Evolutionary conservation across 306 rosid species (phyloP).

Genomic region (Elaeagnus macrophylla): DNA sequence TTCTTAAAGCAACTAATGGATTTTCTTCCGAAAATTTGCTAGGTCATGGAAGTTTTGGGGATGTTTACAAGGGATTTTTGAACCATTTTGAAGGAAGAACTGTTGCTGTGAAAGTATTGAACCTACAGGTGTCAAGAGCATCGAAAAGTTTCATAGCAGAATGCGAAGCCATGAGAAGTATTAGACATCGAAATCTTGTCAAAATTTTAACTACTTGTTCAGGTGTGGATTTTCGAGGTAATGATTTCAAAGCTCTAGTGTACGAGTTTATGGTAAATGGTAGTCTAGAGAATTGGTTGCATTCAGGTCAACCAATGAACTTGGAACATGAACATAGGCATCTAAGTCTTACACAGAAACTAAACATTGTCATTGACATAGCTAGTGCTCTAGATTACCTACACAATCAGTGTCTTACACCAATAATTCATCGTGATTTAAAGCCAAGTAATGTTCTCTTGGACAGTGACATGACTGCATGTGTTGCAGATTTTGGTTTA

Average conservation of each 20-base stretch:
- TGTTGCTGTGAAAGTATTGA: conserved; percentile 24
- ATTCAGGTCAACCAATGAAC: no score
- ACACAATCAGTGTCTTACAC: no score
- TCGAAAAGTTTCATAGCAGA: background rate
- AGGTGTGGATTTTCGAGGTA: conserved; percentile 1
- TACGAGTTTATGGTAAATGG: no score
- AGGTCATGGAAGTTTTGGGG: conserved; percentile 26
- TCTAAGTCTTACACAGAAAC: no score
- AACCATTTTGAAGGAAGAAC: background rate
- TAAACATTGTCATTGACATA: no score
- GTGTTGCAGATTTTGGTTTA: no score
- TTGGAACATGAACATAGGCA: no score
- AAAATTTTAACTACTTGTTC: conserved; percentile 10
- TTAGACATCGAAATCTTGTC: conserved; percentile 15
- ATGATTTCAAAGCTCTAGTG: background rate
- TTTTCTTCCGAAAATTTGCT: conserved; percentile 20
- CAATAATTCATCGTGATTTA: no score
- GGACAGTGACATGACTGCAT: no score
- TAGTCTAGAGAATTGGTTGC: no score
- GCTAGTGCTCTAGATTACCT: no score
- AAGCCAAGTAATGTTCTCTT: no score
- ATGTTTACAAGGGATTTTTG: conserved; percentile 21
- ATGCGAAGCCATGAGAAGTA: conserved; percentile 2
- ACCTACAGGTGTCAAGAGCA: background rate
- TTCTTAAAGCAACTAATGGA: conserved; percentile 24